Percentiles rank a stretch among this genome's conserved stretches.
These are phyloP conservation scores for Aspergillus steynii DNA, from an alignment of 495 filamentous ascomycete species.

Conservation along the genomic window DNA sequence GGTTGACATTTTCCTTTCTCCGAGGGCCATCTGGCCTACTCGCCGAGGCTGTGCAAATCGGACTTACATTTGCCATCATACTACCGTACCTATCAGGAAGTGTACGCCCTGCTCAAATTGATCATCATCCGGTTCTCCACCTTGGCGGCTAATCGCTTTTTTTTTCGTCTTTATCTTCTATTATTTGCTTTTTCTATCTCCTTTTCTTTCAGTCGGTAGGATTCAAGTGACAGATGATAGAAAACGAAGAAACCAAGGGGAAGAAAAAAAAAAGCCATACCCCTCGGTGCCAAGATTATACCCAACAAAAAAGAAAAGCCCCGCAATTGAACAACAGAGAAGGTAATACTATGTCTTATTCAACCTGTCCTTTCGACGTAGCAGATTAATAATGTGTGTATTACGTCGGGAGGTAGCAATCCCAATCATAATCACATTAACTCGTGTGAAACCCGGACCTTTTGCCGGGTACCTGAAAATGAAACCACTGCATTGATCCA, in stretches of 20 bases:
- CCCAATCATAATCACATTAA: neutral
- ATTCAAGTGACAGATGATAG: too few species aligned
- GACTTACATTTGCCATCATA: neutral
- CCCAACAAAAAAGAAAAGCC: neutral
- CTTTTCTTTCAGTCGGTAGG: too few species aligned
- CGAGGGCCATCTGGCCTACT: neutral
- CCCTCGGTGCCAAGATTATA: neutral
- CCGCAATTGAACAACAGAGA: neutral
- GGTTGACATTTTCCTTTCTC: neutral
- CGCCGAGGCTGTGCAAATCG: constrained; percentile 9
- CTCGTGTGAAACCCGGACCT: neutral
- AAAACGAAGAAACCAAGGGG: too few species aligned
- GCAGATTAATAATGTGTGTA: neutral
- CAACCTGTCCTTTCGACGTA: too few species aligned
- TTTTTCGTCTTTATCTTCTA: neutral
- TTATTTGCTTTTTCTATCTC: neutral
- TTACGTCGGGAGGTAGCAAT: neutral
- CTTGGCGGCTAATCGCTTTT: neutral
- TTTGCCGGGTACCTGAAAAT: neutral
- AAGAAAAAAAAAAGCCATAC: neutral
- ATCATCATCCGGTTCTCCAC: neutral
- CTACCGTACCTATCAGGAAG: constrained; percentile 4
- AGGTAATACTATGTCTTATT: too few species aligned
- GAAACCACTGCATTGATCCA: too few species aligned
- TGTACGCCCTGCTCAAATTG: neutral